Base-by-base conservation (phyloP, 495 filamentous ascomycete genomes). In the Lepraria neglecta region DNA sequence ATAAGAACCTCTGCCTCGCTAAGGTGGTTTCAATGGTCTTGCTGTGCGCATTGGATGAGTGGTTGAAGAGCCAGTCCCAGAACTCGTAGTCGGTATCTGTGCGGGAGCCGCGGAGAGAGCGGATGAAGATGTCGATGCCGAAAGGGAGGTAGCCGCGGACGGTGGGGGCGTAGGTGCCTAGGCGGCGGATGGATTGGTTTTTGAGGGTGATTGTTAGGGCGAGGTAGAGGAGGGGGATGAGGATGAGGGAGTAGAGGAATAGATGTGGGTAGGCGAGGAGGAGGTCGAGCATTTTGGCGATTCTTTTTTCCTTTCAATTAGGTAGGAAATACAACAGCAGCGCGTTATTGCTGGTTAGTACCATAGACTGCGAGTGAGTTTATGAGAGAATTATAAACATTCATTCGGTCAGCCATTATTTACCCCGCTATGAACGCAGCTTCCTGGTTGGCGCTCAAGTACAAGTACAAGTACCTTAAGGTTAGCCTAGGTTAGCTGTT, bases 1-100 rank as follows among this genome's bases (percentile, higher is more conserved):
- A 73, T 51, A 90, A 69, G 21, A 82, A 64, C 3, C 58, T 52
- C 30, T 78, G 77, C 45, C 83, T 75, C 4, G 81, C 71, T 10
- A 87, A 46, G 14, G 75, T 73, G 27, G 74, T 64, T 70, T 95
- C 90, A 40, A 80, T 74, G 0, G 91, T 96, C 58, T 66, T 71
- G 59, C 56, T 68, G 24, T 61, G 67, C 71, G 21, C 64, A 19
- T 53, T 58, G 27, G 21, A 67, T 59, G 74, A 72, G 3, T 58
- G 63, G 12, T 45, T 38, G 62, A 91, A 80, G 38, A 79, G 70
- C 7, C 68, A 44, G 9, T 73, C 57, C 84, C 88, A 96, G 56
- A 80, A 74, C 56, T 84, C 77, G 17, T 86, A 69, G 62, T 85
- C 85, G 35, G 74, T 66, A 66, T 88, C 65, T 0, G 69, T 68